Conservation (phyloP, 495 filamentous ascomycete species). For the Aspergillus taichungensis region DNA sequence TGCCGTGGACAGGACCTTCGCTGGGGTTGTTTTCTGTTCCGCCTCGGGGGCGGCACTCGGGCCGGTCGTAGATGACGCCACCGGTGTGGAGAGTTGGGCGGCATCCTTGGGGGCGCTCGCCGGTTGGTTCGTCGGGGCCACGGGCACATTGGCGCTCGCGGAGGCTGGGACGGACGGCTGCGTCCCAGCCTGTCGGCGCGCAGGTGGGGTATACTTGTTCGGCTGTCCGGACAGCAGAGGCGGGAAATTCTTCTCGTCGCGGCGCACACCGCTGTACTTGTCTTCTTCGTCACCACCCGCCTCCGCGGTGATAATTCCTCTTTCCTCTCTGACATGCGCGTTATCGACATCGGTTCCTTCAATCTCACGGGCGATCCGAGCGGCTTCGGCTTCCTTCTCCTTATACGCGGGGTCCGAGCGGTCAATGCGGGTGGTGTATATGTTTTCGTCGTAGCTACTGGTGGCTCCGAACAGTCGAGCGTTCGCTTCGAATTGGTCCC, state of each 20-base stretch:
- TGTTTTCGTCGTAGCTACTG: conserved; percentile 83
- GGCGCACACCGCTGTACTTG: conserved; percentile 89
- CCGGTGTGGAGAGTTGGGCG: conserved; percentile 27
- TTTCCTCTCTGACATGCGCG: conserved; percentile 79
- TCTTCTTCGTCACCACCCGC: conserved; percentile 78
- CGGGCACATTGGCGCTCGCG: conserved; percentile 67
- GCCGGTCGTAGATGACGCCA: conserved; percentile 10
- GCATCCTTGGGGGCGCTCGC: conserved; percentile 18
- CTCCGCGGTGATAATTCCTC: conserved; percentile 58
- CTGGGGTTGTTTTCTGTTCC: conserved; percentile 27
- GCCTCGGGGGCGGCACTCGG: conserved; percentile 20
- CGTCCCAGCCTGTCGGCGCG: conserved; percentile 66
- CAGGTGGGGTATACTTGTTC: conserved; percentile 86
- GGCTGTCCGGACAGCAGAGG: conserved; percentile 51
- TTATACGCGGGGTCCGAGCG: conserved; percentile 71
- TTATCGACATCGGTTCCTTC: conserved; percentile 61
- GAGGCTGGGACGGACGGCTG: no score
- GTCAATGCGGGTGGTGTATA: conserved; percentile 89
- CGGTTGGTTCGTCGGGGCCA: conserved; percentile 22
- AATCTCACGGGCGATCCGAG: conserved; percentile 82
- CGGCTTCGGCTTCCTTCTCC: conserved; percentile 65
- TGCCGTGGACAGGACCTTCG: conserved; percentile 15
- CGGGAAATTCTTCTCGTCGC: conserved; percentile 59
- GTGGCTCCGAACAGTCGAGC: conserved; percentile 78
- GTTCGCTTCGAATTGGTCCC: conserved; percentile 95